These are phyloP conservation scores for Ascoidea tarda DNA, from an alignment of 805 yeast genomes.

Conservation along the genomic window DNA sequence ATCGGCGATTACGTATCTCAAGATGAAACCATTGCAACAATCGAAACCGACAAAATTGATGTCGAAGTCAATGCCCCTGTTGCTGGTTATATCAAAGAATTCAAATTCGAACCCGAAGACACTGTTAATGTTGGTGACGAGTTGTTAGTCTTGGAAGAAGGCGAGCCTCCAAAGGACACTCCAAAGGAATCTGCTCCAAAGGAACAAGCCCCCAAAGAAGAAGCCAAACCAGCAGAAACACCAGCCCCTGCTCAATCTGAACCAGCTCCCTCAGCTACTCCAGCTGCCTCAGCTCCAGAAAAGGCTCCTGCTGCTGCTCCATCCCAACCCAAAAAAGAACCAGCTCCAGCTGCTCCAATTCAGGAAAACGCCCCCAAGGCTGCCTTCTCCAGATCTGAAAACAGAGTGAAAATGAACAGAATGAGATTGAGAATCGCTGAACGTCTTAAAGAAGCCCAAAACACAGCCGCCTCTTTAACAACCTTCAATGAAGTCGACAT, in stretches of 20 bases:
- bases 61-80: constrained; percentile 94
- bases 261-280: constrained; percentile 15
- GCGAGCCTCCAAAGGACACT: constrained; percentile 33
- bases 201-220: constrained; percentile 19
- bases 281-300: constrained; percentile 17
- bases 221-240: constrained; percentile 11
- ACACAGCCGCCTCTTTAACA: constrained; percentile 95
- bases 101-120: constrained; percentile 73
- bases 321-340: constrained; percentile 14
- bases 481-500: constrained; percentile 98
- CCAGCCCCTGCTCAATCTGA: constrained; percentile 10
- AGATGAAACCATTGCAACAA: constrained; percentile 91
- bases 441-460: constrained; percentile 97
- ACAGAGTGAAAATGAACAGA: constrained; percentile 95
- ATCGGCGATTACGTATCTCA: constrained; percentile 80
- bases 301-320: constrained; percentile 18
- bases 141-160: constrained; percentile 71
- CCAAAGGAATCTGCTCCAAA: constrained; percentile 24
- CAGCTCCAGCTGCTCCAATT: constrained; percentile 17
- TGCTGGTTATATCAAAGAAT: constrained; percentile 77
- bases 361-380: constrained; percentile 22
- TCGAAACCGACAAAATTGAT: constrained; percentile 97
- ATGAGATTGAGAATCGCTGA: constrained; percentile 98
- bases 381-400: constrained; percentile 70
- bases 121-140: constrained; percentile 96